phyloP scores from a whole-genome alignment of 2,329 filamentous ascomycete species.

The Zopfia rhizophila region DNA sequence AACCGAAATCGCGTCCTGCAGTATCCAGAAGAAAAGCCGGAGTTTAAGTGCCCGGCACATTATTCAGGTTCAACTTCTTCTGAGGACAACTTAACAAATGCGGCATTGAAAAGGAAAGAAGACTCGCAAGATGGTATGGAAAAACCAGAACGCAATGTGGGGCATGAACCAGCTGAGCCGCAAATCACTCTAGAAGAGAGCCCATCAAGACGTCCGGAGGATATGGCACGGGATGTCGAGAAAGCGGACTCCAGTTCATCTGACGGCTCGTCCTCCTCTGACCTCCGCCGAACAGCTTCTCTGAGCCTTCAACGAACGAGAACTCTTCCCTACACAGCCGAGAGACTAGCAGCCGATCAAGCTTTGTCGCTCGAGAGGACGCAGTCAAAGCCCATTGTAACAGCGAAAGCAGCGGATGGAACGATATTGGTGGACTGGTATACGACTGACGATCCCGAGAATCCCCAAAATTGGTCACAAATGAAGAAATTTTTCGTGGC shows the following conservation, averaged over 20 bases:
- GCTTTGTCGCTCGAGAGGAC: conserved; percentile 38
- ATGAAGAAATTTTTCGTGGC: conserved; percentile 58
- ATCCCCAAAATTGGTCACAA: conserved; percentile 52
- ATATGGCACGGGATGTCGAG: conserved; percentile 2
- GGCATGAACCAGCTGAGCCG: too few species aligned
- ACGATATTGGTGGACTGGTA: conserved; percentile 42
- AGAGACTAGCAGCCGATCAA: conserved; percentile 52
- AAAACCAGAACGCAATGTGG: too few species aligned
- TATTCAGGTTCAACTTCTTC: conserved; percentile 11
- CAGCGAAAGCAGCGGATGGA: conserved; percentile 30
- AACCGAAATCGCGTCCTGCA: conserved; percentile 55
- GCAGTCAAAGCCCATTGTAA: conserved; percentile 30
- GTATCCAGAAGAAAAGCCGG: conserved; percentile 56
- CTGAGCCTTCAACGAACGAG: conserved; percentile 5
- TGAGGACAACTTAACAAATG: conserved; percentile 4
- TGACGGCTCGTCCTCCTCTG: background rate
- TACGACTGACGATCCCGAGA: conserved; percentile 44
- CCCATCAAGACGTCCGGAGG: background rate
- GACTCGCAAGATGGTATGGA: too few species aligned
- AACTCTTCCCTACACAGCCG: conserved; percentile 36
- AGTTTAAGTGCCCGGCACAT: conserved; percentile 27
- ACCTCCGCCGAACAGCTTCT: conserved; percentile 5
- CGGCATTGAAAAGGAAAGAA: background rate
- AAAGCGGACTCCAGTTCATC: conserved; percentile 10
- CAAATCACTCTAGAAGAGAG: too few species aligned